These are phyloP conservation scores for Alternaria postmessia DNA, from an alignment of 2,329 filamentous ascomycete species.

Conservation along the genomic window DNA sequence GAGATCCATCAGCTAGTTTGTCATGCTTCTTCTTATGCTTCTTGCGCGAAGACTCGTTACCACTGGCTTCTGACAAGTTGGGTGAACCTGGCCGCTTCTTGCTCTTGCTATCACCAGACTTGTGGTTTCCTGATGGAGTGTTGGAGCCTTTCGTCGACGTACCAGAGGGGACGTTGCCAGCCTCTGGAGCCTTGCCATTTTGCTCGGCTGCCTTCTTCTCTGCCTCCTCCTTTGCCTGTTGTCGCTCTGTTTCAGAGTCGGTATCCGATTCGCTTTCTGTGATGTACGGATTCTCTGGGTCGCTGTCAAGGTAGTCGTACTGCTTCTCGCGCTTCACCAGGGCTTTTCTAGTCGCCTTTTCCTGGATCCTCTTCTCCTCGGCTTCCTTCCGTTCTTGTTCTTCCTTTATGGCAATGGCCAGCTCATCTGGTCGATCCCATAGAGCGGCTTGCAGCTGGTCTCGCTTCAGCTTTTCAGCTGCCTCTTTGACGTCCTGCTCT, in stretches of 20 bases:
- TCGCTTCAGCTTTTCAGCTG: slow-evolving; percentile 71
- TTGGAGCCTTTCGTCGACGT: slow-evolving; percentile 74
- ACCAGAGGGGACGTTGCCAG: slow-evolving; percentile 59
- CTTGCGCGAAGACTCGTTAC: slow-evolving; percentile 85
- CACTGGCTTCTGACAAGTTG: slow-evolving; percentile 87
- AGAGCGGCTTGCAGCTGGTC: slow-evolving; percentile 89
- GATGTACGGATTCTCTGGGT: slow-evolving; percentile 61
- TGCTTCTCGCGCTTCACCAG: slow-evolving; percentile 87
- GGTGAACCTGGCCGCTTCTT: slow-evolving; percentile 88
- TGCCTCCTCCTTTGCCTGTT: slow-evolving; percentile 66
- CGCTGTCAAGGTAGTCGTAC: slow-evolving; percentile 86
- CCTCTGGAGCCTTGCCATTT: slow-evolving; percentile 57
- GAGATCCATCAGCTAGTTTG: slow-evolving; percentile 36
- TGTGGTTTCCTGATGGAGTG: slow-evolving; percentile 67
- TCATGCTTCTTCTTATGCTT: slow-evolving; percentile 52
- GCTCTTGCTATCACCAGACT: slow-evolving; percentile 59
- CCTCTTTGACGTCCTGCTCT: slow-evolving; percentile 67
- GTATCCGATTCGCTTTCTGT: slow-evolving; percentile 45
- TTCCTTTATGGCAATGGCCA: slow-evolving; percentile 70
- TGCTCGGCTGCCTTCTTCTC: slow-evolving; percentile 55
- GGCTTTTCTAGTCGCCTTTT: slow-evolving; percentile 80
- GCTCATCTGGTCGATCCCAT: slow-evolving; percentile 69
- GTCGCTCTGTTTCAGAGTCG: slow-evolving; percentile 71
- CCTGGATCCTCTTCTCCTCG: slow-evolving; percentile 72
- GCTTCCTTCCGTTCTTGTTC: slow-evolving; percentile 72